Evolutionary conservation across 2,329 filamentous ascomycete genomes (phyloP), one percentile per base, ranked within the genome.

Genomic region (Neonectria coccinea): DNA sequence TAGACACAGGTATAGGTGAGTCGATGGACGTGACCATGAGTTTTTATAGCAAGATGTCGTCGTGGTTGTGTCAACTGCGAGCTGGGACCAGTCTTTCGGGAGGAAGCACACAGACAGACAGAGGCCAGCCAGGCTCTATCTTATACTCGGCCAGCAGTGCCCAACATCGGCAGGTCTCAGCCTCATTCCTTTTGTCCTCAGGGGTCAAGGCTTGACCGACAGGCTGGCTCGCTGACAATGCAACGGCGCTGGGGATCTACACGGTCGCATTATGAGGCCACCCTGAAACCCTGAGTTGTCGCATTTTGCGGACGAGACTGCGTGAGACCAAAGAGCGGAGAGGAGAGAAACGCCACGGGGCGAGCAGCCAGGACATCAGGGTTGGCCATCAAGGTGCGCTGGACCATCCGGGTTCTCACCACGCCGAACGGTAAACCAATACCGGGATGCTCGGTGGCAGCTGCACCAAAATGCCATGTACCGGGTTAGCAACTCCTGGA

Each of bases 371-470:
- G 70, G 70, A 67, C 72, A 74, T 73, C 72, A 72, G 56, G 72
- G 72, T 74, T 73, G 65, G 12, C 72, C 72, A 74, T 74, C 72
- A 70, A 66, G 72, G 72, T 72, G 45, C 68, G 44, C 62, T 16
- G 39, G 16, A 20, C 70, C 73, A 74, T 74, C 72, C 66, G 58
- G 72, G 71, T 74, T 73, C 72, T 73, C 69, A 64, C 55, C 22
- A 16, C 25, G 18, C 41, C 22, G 25, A 12, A 50, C 48, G 56
- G 1, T 64, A 64, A 33, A 44, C 18, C 16, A 18, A 29, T 59
- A 64, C 61, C 33, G 4, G 9, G 14, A 29, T 45, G 27, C 52
- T 5, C 1, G 20, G 44, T 12, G 11, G 27, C 16, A 12, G 11
- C 25, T n/a, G 14, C 14, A 39, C 16, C 20, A 33, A 45, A 22